Conservation (phyloP, 495 filamentous ascomycete species). For the Xylaria castorea region DNA sequence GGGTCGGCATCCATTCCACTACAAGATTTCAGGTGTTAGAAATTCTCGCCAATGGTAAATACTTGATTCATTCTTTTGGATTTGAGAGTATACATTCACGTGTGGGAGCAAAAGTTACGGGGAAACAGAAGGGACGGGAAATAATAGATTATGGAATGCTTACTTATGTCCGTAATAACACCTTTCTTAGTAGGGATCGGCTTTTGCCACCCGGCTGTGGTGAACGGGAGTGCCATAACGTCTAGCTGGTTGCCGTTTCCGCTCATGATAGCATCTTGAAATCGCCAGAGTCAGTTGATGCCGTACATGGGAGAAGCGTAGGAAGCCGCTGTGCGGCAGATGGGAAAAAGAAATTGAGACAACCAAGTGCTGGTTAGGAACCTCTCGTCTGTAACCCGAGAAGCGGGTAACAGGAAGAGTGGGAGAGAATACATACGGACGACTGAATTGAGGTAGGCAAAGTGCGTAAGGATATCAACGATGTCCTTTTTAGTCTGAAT, state of each 20-base stretch:
- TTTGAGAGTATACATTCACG: background rate
- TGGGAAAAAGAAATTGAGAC: background rate
- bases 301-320: background rate
- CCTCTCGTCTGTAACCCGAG: background rate
- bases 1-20: conserved; percentile 39
- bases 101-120: background rate
- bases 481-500: conserved; percentile 31
- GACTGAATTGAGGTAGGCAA: conserved; percentile 27
- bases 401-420: background rate
- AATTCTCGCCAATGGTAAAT: background rate
- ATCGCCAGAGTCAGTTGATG: background rate
- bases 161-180: conserved; percentile 31
- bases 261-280: conserved; percentile 43
- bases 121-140: background rate
- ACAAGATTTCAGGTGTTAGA: background rate
- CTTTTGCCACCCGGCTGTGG: conserved; percentile 42
- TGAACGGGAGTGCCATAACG: conserved; percentile 42
- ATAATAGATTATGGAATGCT: background rate
- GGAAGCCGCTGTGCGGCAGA: background rate
- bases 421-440: conserved; percentile 24
- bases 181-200: conserved; percentile 43
- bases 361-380: background rate
- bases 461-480: conserved; percentile 44
- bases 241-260: conserved; percentile 35
- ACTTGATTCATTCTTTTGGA: background rate